Evolutionary conservation across 2,329 filamentous ascomycete species (phyloP), one percentile per base, ranked within the genome.

Genomic region (Gyromitra esculenta): DNA sequence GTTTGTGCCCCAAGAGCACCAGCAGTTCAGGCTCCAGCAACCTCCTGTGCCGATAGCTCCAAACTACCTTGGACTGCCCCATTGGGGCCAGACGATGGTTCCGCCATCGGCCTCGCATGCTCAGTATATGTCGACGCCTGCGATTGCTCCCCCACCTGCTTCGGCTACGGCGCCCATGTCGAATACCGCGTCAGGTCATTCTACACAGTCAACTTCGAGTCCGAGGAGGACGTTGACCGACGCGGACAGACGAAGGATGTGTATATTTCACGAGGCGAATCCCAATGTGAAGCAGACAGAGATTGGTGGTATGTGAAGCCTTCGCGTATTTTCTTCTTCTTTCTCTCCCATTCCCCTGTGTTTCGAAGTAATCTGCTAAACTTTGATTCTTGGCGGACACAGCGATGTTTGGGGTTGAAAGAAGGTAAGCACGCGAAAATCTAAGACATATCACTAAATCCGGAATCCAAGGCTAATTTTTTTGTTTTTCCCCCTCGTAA

Each of bases 281-380:
- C 96, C 95, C 25, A 91, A 89, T 63, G 91, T 93, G 59, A 97
- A 97, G 85, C 96, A 99, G 85, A 96, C 94, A 18, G 95, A 98
- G 82, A 99, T 99, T 84, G 96, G 96, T 84, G 88, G 91, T 92
- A 86, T 83, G 88, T 31, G 83, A 62, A 41, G 67, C 45, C 45
- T 57, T 62, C 57, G 65, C 43, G 39, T 67, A 63, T 37, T 48
- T 48, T 52, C 72, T 39, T 48, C 35, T 52, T 39, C 57, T 37
- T 57, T 43, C 25, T 50, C 11, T 25, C 43, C 15, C 57, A 25
- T 63, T 21, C 60, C 67, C 68, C 68, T 76, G 66, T 73, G 31
- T 67, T 69, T 60, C 56, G 31, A 72, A 45, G 45, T 52, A 62
- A 57, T 48, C 52, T 59, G 18, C 68, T 76, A 64, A 74, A 63